These are phyloP conservation scores for Fonsecaea pedrosoi DNA, from an alignment of 2,329 filamentous ascomycete species.

Conservation along the genomic window DNA sequence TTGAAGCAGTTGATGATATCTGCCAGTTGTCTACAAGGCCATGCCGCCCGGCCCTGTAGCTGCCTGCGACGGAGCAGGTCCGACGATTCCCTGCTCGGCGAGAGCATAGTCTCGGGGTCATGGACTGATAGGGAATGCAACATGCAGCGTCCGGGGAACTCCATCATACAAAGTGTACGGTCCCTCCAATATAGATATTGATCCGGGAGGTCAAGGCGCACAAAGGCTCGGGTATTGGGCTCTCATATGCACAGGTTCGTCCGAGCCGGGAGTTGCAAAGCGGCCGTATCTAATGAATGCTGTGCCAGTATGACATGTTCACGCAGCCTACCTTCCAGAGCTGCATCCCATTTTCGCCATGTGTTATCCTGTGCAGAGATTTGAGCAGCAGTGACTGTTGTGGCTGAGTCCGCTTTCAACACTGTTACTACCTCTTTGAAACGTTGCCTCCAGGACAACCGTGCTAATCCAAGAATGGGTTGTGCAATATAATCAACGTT, in stretches of 20 bases:
- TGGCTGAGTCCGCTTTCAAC: background rate
- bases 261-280: background rate
- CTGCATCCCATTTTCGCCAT: background rate
- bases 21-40: background rate
- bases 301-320: background rate
- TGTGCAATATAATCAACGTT: constrained; percentile 5
- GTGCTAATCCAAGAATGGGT: background rate
- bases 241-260: too few species aligned
- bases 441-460: background rate
- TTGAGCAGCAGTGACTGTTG: background rate
- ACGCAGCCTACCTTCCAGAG: background rate
- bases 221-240: too few species aligned
- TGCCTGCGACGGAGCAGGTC: too few species aligned
- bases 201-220: too few species aligned
- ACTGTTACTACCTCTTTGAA: background rate
- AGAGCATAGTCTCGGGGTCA: background rate
- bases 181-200: background rate
- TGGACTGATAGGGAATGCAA: background rate
- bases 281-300: background rate
- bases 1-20: background rate
- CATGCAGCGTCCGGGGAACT: background rate
- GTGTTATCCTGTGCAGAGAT: background rate
- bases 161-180: too few species aligned
- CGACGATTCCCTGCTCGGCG: background rate
- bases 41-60: background rate